Base-by-base conservation (phyloP, 2,329 filamentous ascomycete species). In the Pyricularia sp. region DNA sequence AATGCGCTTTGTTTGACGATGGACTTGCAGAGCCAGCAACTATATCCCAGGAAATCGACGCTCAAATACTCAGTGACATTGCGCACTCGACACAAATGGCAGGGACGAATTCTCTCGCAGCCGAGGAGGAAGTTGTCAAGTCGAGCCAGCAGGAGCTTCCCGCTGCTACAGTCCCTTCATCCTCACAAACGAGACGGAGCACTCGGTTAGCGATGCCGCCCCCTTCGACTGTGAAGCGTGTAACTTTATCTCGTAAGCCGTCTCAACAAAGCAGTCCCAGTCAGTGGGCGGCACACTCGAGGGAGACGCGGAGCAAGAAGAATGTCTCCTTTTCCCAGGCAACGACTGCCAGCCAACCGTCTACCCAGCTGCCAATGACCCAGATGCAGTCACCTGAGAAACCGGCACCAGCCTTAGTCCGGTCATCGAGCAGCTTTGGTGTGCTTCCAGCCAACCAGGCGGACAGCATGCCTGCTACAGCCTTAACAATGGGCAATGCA, bases 21-120 rank as follows among this genome's bases (percentile, higher is more conserved):
- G 70, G 75, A 74, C 55, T 14, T 68, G 63, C 14, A 2, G 71
- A 64, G 28, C 69, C 12, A 67, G 70, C 68, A 42, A 72, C 64
- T 58, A 76, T 84, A 20, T 85, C 84, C 1, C 84, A 86, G 70
- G 81, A 86, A 72, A 74, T 86, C n/a, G 81, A 79, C 30, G 80
- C 82, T 9, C 85, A 87, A 70, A 76, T 87, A 26, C 78, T 79
- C 42, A 82, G 79, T 71, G 84, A 86, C 23, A 75, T 78, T 20
- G 67, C 72, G 26, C 72, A 75, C 31, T 74, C 75, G 6, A 77
- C 76, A 30, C 74, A 77, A 61, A 23, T 73, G 58, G 68, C 64
- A 28, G 68, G 10, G 11, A 26, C 23, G 4, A 26, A 61, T 17
- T 26, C 58, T 61, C 23, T 26, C 9, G 14, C 12, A 11, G 66